Evolutionary conservation across 2,329 filamentous ascomycete species (phyloP), one percentile per base, ranked within the genome.

Genomic region (Daldinia eschscholtzii): DNA sequence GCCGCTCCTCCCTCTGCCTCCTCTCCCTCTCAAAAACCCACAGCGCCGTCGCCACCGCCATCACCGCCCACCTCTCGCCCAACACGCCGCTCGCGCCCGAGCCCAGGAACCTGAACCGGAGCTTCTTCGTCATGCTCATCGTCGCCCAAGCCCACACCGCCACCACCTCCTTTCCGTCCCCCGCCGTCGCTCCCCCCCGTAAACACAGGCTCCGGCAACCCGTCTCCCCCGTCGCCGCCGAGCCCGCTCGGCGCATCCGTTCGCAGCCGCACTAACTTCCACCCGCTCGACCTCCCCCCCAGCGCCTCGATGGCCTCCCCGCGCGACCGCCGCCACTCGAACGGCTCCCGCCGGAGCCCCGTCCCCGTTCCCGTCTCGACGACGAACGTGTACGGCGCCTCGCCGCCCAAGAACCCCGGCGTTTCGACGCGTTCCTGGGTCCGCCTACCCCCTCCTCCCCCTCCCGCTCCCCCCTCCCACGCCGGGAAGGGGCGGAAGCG

Each of bases 301-400:
- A 83, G 73, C 4, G 68, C 68, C 42, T 71, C 73, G 33, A 84
- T 76, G 42, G 79, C 81, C 4, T 68, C 66, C 46, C 80, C 79
- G 37, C 72, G 73, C 65, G 78, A 80, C 65, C 79, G 76, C 2
- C 82, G 80, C 83, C 83, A 85, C 75, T 84, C 80, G 68, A 83
- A 84, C 18, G 68, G 55, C 71, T 84, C 82, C 23, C 70, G 65
- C 23, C 64, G 61, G n/a, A 50, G 57, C 61, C 70, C 72, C 52
- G 74, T 64, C 37, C 77, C 74, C 52, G 74, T 64, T 35, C 77
- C 74, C 33, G 81, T 75, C 61, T 81, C 78, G 58, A 82, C 76
- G 41, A 68, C 52, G 65, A 84, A 82, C n/a, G 64, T 57, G 57
- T 79, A 39, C 62, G 72, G 33, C 33, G 7, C 66, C 4, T 64